Evolutionary conservation across 352 stramenopile species (phyloP).

Genomic region (Globisporangium megalacanthum): DNA sequence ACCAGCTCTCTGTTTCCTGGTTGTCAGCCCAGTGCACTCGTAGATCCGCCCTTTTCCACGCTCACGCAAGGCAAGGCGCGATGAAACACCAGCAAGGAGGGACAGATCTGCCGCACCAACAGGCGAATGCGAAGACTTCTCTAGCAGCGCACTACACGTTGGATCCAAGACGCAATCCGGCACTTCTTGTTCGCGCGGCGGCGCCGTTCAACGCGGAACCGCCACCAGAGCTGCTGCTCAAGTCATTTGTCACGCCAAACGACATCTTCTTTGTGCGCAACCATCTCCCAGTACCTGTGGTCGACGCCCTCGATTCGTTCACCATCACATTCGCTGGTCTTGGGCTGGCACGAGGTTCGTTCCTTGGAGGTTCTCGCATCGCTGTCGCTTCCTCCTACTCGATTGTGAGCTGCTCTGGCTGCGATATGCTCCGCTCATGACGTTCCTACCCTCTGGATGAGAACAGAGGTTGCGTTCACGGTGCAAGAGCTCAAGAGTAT

Average conservation of each 20-base stretch:
- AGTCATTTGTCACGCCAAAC: constrained; percentile 95
- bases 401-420: not conserved
- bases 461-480: constrained; percentile 36
- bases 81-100: no score
- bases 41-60: no score
- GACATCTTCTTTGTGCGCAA: constrained; percentile 98
- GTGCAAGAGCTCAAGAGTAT: constrained; percentile 84
- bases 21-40: no score
- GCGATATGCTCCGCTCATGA: not conserved
- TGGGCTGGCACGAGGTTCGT: constrained; percentile 33
- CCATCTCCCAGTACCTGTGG: constrained; percentile 95
- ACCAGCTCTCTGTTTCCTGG: no score
- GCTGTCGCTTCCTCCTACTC: no score
- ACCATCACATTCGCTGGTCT: constrained; percentile 63
- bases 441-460: no score
- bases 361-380: not conserved
- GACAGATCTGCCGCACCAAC: not conserved
- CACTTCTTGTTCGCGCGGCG: constrained; percentile 89
- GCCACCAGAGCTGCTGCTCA: constrained; percentile 87
- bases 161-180: constrained; percentile 84
- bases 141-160: not conserved
- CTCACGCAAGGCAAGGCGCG: no score
- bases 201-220: constrained; percentile 96
- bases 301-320: constrained; percentile 48
- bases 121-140: not conserved